Evolutionary conservation across 1,284 basidiomycete species (phyloP), one percentile per base, ranked within the genome.

Genomic region (Entoloma clypeatum): DNA sequence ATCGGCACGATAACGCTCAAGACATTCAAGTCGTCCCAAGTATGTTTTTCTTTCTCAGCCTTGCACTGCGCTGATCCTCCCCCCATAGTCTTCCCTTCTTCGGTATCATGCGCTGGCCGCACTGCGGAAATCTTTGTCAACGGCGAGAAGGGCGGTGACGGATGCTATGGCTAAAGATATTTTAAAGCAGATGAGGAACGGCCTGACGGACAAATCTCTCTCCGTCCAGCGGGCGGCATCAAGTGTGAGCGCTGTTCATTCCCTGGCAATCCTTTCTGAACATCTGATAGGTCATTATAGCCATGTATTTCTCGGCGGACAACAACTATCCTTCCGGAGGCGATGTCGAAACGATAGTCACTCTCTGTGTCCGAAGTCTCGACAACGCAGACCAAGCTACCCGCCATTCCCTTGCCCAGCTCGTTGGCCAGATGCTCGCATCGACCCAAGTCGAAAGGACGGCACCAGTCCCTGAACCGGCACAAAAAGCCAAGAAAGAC

Each of bases 371-470:
- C 42, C 91, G 86, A 59, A 78, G 80, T 29, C 69, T 98, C 19
- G 94, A 98, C 23, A 64, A 65, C 1, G 79, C 87, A 7, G 95
- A 98, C 64, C 88, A 90, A 59, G 68, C 81, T 26, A 96, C 95
- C 0, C 80, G 92, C 10, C 77, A 81, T 32, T 73, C 87, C 0
- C 75, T 95, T 14, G 79, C 91, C 6, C 79, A 81, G 36, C 75
- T 98, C 8, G 77, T 86, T 0, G 92, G 92, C 0, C 84, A 89
- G 52, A 65, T 98, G 26, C 78, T 99, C 2, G 81, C 92, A 0
- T 80, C 81, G 0, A 93, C 92, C 0, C 95, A 99, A 59, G 71
- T 79, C 2, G 81, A 86, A 43, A 79, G 86, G 17, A 68, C 72
- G 1, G 58, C 76, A 4, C 54, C 72, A 25, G 52, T 61, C 5